Evolutionary conservation across 306 rosid species (phyloP), one percentile per base, ranked within the genome.

Genomic region (Pyrus pyrifolia): DNA sequence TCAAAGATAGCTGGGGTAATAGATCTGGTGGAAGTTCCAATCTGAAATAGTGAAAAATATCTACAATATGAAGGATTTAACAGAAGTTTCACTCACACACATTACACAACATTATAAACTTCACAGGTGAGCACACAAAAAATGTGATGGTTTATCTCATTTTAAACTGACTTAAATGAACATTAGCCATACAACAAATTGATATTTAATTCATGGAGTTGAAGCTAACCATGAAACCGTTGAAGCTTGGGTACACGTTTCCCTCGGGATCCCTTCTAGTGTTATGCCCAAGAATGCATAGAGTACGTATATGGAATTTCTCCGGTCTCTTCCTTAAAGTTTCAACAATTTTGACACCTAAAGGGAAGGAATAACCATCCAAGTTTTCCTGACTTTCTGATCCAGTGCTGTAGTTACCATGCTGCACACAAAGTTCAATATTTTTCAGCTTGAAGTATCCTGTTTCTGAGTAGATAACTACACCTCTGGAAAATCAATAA

Each of bases 271-370:
- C 96, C 74, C 86, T 81, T 78, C 81, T 46, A 72, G 96, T 94
- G 86, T 94, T 94, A 82, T 90, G 97, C 57, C 81, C 85, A 84
- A 94, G 95, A 84, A 94, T 82, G 78, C 89, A 94, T 3, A 86
- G 78, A 79, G 93, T 94, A 76, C 21, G 85, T 71, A 94, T 44
- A 52, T 94, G 95, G 81, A 94, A 94, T 77, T 83, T 91, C 82
- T 91, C 96, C 15, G 21, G 84, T 78, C 96, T 87, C 46, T 81
- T 80, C 80, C 79, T 78, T 76, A 94, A 78, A 68, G 85, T 59
- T 59, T 87, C 83, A 63, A 91, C 83, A 82, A 94, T 85, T 85
- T 87, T 84, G 75, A 79, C 52, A 83, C 93, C 84, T 80, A 94
- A 69, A 52, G 97, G 97, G 78, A 85, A 75, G 40, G 96, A 94